Evolutionary conservation across 1,284 basidiomycete genomes (phyloP), one percentile per base, ranked within the genome.

Genomic region (Papiliotrema flavescens): DNA sequence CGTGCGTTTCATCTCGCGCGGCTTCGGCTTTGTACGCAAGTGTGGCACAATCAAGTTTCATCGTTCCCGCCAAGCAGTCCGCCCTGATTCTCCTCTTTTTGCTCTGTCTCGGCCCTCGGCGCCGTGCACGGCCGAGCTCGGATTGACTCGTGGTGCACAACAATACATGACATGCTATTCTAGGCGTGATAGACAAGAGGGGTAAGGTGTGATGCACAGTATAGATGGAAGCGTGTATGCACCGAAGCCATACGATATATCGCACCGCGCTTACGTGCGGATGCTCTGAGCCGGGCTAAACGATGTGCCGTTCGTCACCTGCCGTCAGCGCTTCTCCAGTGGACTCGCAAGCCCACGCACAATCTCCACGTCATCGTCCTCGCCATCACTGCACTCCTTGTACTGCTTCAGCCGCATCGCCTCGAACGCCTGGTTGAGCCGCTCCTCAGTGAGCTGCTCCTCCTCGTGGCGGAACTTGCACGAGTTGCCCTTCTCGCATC

Each of bases 281-380:
- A 47, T 13, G 20, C 47, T 37, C 17, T 40, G 36, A 19, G 47
- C 35, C 5, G 47, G 32, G 20, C 34, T 37, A 20, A 49, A 28
- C 17, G 45, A 47, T 9, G 43, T 45, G 23, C 23, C 46, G 17
- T 19, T 19, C n/a, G 49, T 50, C 37, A 50, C 49, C 49, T 50
- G 26, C 42, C 24, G 37, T 42, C 40, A 50, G 19, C 22, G 28
- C 19, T 42, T 15, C 20, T 8, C 36, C 17, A 14, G 26, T 23
- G 32, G 11, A 20, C 15, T 28, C 15, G 14, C 20, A 20, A 24
- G 20, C 23, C n/a, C 2, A 66, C 65, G 57, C 47, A 67, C 65
- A 60, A 67, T 65, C 58, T 67, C 62, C 17, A 67, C 55, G 54
- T 65, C 62, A 51, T 67, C 65, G 28, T 65, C 62, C 14, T 61